Percentiles rank a stretch among this genome's conserved stretches.
Conservation (phyloP, 257 asterid genomes). For the Nicotiana noctiflora region DNA sequence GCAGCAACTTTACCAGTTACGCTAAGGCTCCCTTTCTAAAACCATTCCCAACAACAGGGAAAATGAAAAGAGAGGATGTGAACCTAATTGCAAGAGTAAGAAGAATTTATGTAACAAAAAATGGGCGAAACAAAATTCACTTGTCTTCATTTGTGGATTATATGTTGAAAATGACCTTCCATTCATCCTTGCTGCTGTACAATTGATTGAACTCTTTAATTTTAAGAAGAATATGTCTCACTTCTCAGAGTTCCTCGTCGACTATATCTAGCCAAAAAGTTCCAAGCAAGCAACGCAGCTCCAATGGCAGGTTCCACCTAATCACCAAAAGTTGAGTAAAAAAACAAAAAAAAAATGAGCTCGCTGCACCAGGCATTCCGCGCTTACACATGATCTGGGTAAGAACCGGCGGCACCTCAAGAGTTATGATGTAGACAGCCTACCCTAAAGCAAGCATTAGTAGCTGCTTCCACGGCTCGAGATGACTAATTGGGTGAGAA, state of each 20-base stretch:
- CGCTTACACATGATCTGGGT: too few relatives aligned
- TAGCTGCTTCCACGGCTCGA: neutral
- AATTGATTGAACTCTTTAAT: neutral
- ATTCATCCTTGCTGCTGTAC: conserved; percentile 14
- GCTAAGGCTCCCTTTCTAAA: too few relatives aligned
- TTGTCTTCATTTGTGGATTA: neutral
- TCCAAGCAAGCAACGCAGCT: conserved; percentile 84
- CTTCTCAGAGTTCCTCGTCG: conserved; percentile 17
- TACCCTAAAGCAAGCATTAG: too few relatives aligned
- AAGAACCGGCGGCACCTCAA: too few relatives aligned
- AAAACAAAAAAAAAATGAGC: too few relatives aligned
- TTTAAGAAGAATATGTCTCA: conserved; percentile 2
- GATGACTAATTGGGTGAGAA: neutral
- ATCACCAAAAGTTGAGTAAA: conserved; percentile 1
- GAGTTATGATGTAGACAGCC: too few relatives aligned
- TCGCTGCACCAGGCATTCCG: too few relatives aligned
- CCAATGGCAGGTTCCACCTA: conserved; percentile 86
- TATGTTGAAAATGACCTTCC: neutral
- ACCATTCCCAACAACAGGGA: neutral
- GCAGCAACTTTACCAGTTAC: too few relatives aligned
- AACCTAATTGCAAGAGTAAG: neutral
- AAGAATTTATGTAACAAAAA: neutral
- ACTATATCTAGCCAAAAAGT: conserved; percentile 43
- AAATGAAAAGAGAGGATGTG: neutral
- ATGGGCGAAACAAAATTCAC: neutral